These are phyloP conservation scores for Sugiyamaella grinbergsii DNA, from an alignment of 1,139 yeast genomes.

Conservation along the genomic window DNA sequence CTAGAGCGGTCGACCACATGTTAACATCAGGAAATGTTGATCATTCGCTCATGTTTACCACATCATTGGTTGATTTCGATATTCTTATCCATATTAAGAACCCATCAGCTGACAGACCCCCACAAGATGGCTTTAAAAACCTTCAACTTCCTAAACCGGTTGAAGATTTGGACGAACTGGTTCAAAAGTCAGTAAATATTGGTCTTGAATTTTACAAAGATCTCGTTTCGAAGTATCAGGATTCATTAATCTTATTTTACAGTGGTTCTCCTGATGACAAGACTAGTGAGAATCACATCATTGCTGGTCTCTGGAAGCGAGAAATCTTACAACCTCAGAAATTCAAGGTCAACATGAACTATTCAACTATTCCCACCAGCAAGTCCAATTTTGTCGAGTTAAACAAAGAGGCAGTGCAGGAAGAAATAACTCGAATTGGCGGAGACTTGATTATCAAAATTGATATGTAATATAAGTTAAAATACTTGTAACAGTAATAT, in stretches of 20 bases:
- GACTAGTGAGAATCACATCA: conserved; percentile 42
- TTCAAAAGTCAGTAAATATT: conserved; percentile 33
- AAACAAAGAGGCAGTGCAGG: conserved; percentile 72
- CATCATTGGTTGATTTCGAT: conserved; percentile 84
- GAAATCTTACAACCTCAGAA: conserved; percentile 53
- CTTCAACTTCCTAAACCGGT: conserved; percentile 26
- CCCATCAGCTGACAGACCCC: conserved; percentile 39
- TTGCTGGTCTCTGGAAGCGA: conserved; percentile 83
- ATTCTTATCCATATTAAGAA: conserved; percentile 64
- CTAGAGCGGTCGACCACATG: conserved; percentile 70
- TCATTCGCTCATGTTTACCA: conserved; percentile 61
- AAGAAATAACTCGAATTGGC: conserved; percentile 74
- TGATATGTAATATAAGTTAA: conserved; percentile 21
- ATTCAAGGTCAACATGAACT: conserved; percentile 80
- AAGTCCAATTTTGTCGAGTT: conserved; percentile 50
- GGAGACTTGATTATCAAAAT: conserved; percentile 54
- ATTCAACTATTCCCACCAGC: conserved; percentile 65
- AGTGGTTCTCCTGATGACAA: conserved; percentile 32
- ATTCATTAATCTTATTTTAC: conserved; percentile 60
- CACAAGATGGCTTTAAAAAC: conserved; percentile 22
- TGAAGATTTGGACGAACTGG: conserved; percentile 57
- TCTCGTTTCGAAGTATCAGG: conserved; percentile 45
- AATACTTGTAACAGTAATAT: conserved; percentile 1
- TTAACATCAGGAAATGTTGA: conserved; percentile 48
- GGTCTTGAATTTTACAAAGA: conserved; percentile 39